Conservation (phyloP, 768 basidiomycete species). For the Kwoniella botswanensis region DNA sequence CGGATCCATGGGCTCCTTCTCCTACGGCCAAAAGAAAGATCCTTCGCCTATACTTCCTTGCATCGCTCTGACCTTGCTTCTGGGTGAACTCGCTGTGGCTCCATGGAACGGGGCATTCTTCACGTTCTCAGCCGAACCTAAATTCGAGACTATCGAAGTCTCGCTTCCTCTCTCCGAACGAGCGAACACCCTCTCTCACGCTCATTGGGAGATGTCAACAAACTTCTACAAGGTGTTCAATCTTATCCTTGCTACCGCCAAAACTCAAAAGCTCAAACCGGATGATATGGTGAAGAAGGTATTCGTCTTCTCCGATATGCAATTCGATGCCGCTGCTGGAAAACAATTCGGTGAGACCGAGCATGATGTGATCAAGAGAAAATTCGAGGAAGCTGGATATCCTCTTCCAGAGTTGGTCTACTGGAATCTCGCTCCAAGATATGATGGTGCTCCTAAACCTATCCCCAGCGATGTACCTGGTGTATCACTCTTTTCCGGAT, state of each 20-base stretch:
- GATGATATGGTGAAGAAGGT: conserved; percentile 78
- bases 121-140: conserved; percentile 67
- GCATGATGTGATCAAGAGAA: conserved; percentile 65
- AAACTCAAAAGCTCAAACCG: conserved; percentile 65
- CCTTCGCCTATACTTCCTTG: conserved; percentile 67
- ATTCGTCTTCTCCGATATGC: conserved; percentile 80
- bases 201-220: conserved; percentile 68
- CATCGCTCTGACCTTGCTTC: conserved; percentile 69
- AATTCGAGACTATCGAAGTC: conserved; percentile 64
- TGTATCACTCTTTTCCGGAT: conserved; percentile 73
- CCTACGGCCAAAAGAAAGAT: conserved; percentile 14
- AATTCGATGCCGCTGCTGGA: conserved; percentile 65
- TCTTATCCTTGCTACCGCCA: conserved; percentile 69
- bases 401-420: conserved; percentile 75
- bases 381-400: conserved; percentile 69
- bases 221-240: conserved; percentile 62
- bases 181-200: conserved; percentile 58
- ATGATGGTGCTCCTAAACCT: conserved; percentile 59
- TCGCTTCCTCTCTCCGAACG: conserved; percentile 46
- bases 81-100: conserved; percentile 68
- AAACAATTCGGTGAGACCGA: conserved; percentile 65
- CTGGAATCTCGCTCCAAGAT: conserved; percentile 65
- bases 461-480: conserved; percentile 66
- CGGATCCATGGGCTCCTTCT: conserved; percentile 67
- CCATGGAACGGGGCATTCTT: conserved; percentile 73